Percentiles rank a stretch among this genome's conserved stretches.
These are phyloP conservation scores for Nicotiana benthamiana DNA, from an alignment of 257 asterid genomes.

Conservation along the genomic window DNA sequence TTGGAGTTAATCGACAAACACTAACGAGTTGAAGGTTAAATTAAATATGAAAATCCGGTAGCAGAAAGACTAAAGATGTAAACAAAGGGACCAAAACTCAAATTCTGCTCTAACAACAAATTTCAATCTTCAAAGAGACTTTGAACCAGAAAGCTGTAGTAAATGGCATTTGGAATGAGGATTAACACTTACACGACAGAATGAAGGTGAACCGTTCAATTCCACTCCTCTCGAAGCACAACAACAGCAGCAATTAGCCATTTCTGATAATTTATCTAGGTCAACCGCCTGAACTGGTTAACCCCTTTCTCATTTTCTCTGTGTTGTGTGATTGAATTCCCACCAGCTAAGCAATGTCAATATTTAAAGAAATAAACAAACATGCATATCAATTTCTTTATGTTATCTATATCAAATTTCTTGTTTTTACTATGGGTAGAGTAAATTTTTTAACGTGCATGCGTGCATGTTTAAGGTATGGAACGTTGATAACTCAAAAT, in stretches of 20 bases:
- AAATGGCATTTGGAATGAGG: slow-evolving; percentile 9
- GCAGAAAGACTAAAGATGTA: not conserved
- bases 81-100: not conserved
- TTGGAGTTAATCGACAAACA: not conserved
- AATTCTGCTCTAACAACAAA: not conserved
- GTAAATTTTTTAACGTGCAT: not conserved
- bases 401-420: not conserved
- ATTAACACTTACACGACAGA: slow-evolving; percentile 47
- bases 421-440: no score
- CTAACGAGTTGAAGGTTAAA: not conserved
- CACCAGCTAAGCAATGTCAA: no score
- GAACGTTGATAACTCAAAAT: slow-evolving; percentile 26
- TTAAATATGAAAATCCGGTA: not conserved
- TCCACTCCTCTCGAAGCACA: slow-evolving; percentile 43
- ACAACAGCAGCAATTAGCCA: slow-evolving; percentile 86
- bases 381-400: no score
- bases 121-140: not conserved
- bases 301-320: slow-evolving; percentile 39
- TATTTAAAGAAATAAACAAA: no score
- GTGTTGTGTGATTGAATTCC: no score
- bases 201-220: slow-evolving; percentile 35
- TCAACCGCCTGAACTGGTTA: slow-evolving; percentile 34
- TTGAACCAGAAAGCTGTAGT: not conserved
- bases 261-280: slow-evolving; percentile 26
- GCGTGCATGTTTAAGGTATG: slow-evolving; percentile 21